Evolutionary conservation across 2,329 filamentous ascomycete species (phyloP), one percentile per base, ranked within the genome.

Genomic region (Neofusicoccum umdonicola): DNA sequence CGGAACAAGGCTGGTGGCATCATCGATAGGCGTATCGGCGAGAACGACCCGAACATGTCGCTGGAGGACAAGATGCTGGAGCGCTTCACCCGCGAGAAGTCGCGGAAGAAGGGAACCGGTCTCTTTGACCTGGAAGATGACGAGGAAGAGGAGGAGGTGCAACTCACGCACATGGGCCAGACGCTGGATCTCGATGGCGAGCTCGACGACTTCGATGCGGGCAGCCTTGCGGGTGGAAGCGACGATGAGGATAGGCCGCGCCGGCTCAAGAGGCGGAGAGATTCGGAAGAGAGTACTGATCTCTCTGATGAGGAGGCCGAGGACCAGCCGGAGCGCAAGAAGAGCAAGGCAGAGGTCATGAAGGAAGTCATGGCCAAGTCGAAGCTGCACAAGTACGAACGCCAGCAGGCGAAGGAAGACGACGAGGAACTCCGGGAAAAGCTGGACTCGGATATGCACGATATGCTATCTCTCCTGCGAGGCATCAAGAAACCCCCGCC

Each of bases 351-450:
- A 62, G 95, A 99, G 77, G 91, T 99, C 57, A 97, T 98, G 92
- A 90, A 97, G 72, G 96, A 99, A 77, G 85, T 99, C 67, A 97
- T 99, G 69, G 92, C 93, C 66, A 99, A 99, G 79, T 98, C 94
- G 0, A 99, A 99, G 75, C 84, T 91, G 67, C 86, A 97, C 84
- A 98, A 97, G 79, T 93, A 94, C 73, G 93, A 98, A 79, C 88
- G 95, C 45, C 95, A 99, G 78, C 89, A 92, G 66, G 87, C 88
- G 34, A 97, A 97, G 74, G 95, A 98, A 67, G 92, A 95, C 57
- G 95, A 99, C 70, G 92, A 96, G 58, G 94, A 97, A 69, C 78
- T 97, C 62, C 86, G 93, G 66, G 88, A 89, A 65, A 88, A 93
- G 75, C 83, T 99, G 15, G 93, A 99, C 76, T 89, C 93, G 74